A percentile compares a stretch with the other conserved stretches of the same genome.
Conservation (phyloP, 1,284 basidiomycete species). For the Inonotus obliquus region DNA sequence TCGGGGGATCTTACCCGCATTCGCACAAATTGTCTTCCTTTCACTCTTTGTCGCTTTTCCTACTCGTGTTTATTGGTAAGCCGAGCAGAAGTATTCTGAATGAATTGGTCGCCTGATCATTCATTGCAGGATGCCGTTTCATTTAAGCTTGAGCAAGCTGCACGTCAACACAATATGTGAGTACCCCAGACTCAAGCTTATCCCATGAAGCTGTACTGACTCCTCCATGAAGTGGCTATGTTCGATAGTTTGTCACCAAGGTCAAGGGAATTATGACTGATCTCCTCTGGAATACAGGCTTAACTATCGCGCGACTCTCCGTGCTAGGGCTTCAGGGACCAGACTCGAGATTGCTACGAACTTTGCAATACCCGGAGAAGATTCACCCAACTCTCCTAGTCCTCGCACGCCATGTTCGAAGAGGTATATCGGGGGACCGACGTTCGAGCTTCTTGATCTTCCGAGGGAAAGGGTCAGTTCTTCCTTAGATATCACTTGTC, state of each 20-base stretch:
- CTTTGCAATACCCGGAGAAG: not conserved
- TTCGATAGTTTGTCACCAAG: not conserved
- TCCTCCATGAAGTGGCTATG: conserved; percentile 5
- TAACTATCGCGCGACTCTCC: not conserved
- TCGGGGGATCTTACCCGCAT: conserved; percentile 4
- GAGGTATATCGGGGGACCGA: not conserved
- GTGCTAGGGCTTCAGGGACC: not conserved
- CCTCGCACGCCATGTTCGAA: conserved; percentile 3
- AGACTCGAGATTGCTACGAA: not conserved
- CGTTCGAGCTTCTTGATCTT: not conserved
- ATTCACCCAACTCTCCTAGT: not conserved
- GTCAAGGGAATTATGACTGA: not conserved
- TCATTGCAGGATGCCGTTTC: conserved; percentile 11
- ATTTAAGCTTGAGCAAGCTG: conserved; percentile 11
- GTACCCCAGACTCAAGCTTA: not conserved
- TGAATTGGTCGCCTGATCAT: not conserved
- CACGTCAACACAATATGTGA: conserved; percentile 14
- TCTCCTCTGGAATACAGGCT: not conserved
- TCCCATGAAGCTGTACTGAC: not conserved
- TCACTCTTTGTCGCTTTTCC: conserved; percentile 2
- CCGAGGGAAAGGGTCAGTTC: not conserved
- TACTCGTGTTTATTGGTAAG: conserved; percentile 5
- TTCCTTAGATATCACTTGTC: not conserved
- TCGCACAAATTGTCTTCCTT: conserved; percentile 3
- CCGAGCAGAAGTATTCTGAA: not conserved